phyloP scores from a whole-genome alignment of 176 grass and related monocot species.

The Zoysia japonica region DNA sequence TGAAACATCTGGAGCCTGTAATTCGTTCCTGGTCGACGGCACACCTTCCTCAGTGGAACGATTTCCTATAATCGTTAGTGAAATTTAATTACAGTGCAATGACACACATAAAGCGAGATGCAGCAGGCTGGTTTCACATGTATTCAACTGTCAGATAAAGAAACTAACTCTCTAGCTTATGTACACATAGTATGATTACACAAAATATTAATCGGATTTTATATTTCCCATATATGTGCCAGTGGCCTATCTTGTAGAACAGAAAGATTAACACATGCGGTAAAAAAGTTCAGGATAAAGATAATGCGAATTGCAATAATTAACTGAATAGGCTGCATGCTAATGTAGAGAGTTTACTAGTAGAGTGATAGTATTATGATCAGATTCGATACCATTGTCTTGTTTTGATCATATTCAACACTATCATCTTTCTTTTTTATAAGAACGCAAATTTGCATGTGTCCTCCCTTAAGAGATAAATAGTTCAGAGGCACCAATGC shows the following conservation, averaged over 20 bases:
- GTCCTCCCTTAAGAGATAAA: neutral
- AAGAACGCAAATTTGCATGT: neutral
- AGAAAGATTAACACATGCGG: too few relatives aligned
- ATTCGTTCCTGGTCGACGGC: constrained; percentile 92
- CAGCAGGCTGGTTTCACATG: neutral
- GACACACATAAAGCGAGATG: neutral
- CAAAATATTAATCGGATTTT: too few relatives aligned
- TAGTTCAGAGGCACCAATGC: neutral
- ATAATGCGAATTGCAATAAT: neutral
- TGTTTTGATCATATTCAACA: neutral
- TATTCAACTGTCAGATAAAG: too few relatives aligned
- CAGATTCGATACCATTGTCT: too few relatives aligned
- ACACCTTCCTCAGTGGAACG: constrained; percentile 98
- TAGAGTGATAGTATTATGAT: too few relatives aligned
- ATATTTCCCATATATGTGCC: too few relatives aligned
- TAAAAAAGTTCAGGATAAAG: too few relatives aligned
- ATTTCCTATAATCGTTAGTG: constrained; percentile 61
- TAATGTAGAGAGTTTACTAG: neutral
- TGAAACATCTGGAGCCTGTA: constrained; percentile 91
- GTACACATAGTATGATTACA: too few relatives aligned
- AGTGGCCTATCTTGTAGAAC: too few relatives aligned
- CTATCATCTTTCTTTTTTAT: neutral
- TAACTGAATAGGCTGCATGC: neutral
- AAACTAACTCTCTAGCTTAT: too few relatives aligned
- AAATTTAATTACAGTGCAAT: neutral